Conservation (phyloP, 2,329 filamentous ascomycete genomes). For the Didymella lethalis region DNA sequence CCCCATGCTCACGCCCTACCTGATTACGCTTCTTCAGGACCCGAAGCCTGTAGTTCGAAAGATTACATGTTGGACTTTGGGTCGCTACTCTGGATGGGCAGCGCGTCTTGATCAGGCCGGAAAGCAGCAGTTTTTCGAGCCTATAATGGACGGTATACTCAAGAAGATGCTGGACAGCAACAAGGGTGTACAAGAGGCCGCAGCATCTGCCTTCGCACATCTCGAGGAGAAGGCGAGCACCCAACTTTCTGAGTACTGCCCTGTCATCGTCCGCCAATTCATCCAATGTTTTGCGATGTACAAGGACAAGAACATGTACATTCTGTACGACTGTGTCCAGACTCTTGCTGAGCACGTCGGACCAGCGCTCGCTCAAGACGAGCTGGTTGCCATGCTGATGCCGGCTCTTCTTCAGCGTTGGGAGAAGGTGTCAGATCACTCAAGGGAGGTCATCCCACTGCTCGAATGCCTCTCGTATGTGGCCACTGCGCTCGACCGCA, state of each 20-base stretch:
- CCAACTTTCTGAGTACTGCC: constrained; percentile 82
- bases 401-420: constrained; percentile 89
- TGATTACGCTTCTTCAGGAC: constrained; percentile 86
- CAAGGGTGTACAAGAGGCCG: constrained; percentile 97
- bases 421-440: constrained; percentile 85
- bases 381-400: constrained; percentile 88
- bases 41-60: constrained; percentile 88
- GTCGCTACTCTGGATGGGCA: constrained; percentile 92
- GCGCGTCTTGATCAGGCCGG: constrained; percentile 74
- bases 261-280: constrained; percentile 90
- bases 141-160: constrained; percentile 96
- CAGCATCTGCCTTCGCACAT: constrained; percentile 93
- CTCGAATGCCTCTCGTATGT: constrained; percentile 98
- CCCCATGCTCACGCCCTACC: constrained; percentile 86
- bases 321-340: constrained; percentile 97
- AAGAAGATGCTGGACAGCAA: constrained; percentile 95
- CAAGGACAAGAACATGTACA: constrained; percentile 99
- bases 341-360: constrained; percentile 93
- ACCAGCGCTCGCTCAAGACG: constrained; percentile 77
- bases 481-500: constrained; percentile 80
- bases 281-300: constrained; percentile 92
- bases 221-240: constrained; percentile 91
- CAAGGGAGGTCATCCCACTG: constrained; percentile 90
- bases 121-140: constrained; percentile 83
- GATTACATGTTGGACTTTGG: constrained; percentile 97